phyloP scores from a whole-genome alignment of 129 eudicot species.

The Arctium lappa region DNA sequence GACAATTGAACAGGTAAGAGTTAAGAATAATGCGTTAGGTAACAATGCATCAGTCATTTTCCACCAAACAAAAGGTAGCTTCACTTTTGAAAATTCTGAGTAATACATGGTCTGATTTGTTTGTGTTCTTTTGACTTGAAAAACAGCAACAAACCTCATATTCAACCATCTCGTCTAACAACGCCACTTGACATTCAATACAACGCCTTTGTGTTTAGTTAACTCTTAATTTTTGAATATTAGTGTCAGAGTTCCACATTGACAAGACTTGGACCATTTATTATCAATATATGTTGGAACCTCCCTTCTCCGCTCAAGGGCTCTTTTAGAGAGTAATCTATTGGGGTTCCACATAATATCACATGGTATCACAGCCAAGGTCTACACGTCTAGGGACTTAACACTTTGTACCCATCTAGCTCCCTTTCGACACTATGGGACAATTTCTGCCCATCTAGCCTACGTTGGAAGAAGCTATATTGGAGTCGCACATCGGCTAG shows the following conservation, averaged over 20 bases:
- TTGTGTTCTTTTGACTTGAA: slow-evolving; percentile 21
- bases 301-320: neutral
- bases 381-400: neutral
- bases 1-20: slow-evolving; percentile 10
- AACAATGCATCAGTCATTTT: slow-evolving; percentile 18
- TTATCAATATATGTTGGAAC: neutral
- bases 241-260: neutral
- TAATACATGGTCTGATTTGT: slow-evolving; percentile 5
- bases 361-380: neutral
- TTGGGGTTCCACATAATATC: neutral
- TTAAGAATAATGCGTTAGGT: slow-evolving; percentile 21
- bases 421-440: neutral
- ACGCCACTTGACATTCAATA: slow-evolving; percentile 3
- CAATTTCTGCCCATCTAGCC: neutral
- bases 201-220: neutral
- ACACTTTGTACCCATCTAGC: neutral
- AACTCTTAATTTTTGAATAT: neutral
- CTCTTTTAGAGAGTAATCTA: neutral
- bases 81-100: slow-evolving; percentile 3
- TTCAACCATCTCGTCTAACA: slow-evolving; percentile 10
- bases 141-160: slow-evolving; percentile 2
- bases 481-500: neutral
- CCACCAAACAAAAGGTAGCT: slow-evolving; percentile 30
- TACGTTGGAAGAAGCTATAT: neutral
- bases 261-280: neutral